A percentile compares a stretch with the other conserved stretches of the same genome.
These are phyloP conservation scores for Nevesoporus exiguus DNA, from an alignment of 768 basidiomycete species.

Conservation along the genomic window DNA sequence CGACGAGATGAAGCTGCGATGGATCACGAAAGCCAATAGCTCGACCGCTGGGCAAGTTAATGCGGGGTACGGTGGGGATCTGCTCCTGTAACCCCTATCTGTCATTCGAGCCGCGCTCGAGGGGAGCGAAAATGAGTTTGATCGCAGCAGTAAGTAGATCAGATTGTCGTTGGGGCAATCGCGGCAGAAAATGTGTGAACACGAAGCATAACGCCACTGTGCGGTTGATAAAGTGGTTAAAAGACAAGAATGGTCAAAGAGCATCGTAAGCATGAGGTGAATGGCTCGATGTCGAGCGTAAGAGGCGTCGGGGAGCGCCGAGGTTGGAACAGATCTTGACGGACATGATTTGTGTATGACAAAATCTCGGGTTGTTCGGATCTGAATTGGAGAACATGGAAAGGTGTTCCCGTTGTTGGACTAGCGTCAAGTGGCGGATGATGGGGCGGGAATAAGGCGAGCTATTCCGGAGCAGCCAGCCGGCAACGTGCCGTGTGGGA, in stretches of 20 bases:
- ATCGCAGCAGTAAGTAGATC: slow-evolving; percentile 21
- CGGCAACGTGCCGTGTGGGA: slow-evolving; percentile 14
- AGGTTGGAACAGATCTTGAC: slow-evolving; percentile 3
- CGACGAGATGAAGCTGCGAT: slow-evolving; percentile 16
- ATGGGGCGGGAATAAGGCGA: slow-evolving; percentile 13
- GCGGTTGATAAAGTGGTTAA: background rate
- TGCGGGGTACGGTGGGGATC: slow-evolving; percentile 17
- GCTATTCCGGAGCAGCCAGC: slow-evolving; percentile 2
- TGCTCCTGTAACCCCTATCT: slow-evolving; percentile 14
- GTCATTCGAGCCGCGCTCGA: background rate
- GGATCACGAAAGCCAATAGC: slow-evolving; percentile 17
- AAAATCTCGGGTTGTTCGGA: slow-evolving; percentile 6
- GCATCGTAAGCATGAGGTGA: background rate
- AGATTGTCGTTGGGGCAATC: slow-evolving; percentile 20
- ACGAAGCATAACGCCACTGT: slow-evolving; percentile 12
- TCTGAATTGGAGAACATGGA: slow-evolving; percentile 7
- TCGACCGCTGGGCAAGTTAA: background rate
- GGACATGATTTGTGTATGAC: slow-evolving; percentile 8
- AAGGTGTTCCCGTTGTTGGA: slow-evolving; percentile 10
- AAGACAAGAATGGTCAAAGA: background rate
- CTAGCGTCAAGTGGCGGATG: background rate
- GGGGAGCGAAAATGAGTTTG: slow-evolving; percentile 5
- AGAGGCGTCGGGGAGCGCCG: background rate
- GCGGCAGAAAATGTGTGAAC: slow-evolving; percentile 1
- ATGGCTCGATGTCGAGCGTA: background rate